Base-by-base conservation (phyloP, 495 filamentous ascomycete species). In the Aspergillus avenaceus region DNA sequence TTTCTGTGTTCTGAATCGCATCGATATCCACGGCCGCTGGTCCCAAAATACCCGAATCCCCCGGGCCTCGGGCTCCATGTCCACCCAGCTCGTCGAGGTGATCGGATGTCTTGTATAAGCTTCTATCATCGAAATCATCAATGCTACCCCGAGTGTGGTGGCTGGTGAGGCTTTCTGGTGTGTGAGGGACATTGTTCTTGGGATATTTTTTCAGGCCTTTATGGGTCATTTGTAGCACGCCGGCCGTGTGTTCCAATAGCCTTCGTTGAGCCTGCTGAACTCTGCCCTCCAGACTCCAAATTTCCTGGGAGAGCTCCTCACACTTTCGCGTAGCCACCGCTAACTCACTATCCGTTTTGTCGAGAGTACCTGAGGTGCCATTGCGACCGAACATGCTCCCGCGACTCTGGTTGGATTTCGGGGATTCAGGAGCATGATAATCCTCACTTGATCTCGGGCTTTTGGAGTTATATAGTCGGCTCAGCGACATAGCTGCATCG, bases 191-290 rank as follows among this genome's bases (percentile, higher is more conserved):
- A 31, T 53, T 51, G 51, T 63, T 66, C 44, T 70, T 70, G 0
- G 60, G 52, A 28, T 72, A 66, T 50, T 80, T 77, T 51, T 78
- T 79, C 51, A 76, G 47, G 12, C 80, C 79, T 53, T 84, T 84
- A 61, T 97, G 90, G 13, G 89, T 90, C 75, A 93, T 78, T 59
- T 95, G 89, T 55, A 97, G 67, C 24, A 97, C 86, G 28, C 86
- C 93, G 24, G 93, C 90, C 0, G 90, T 96, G 65, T 98, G 93
- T 61, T 91, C 81, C n/a, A 97, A 65, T 47, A 97, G 66, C 36
- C 81, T 76, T 50, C 71, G 80, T 45, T 92, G 84, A 13, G 89
- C 79, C 36, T 84, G 81, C 59, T 89, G 82, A 26, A 80, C 68
- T 43, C 86, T 75, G 51, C 84, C 83, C 62, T 96, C 88, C 46